Base-by-base conservation (phyloP, 106 monocot genomes). In the Cymbidium sinense region DNA sequence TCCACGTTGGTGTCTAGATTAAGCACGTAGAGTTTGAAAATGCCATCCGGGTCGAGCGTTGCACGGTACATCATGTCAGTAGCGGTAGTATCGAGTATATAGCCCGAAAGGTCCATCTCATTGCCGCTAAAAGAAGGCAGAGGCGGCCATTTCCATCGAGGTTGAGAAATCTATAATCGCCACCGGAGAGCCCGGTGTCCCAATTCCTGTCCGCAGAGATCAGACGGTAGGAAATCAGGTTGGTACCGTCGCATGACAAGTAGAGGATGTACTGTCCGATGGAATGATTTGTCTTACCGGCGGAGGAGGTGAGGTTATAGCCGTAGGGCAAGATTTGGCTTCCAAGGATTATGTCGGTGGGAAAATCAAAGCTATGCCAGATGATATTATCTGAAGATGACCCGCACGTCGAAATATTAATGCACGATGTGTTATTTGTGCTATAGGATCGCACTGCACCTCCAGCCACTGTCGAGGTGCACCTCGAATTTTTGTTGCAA, bases 331-430 rank as follows among this genome's bases (percentile, higher is more conserved):
- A 28, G 1, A 58, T 39, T 36, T 88, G 85, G 23, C 33, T 51
- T 10, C 85, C 85, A 6, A 88, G 43, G 30, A 88, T 64, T 1
- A 85, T 88, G 41, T 88, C 88, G 3, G 85, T 78, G 0, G 82
- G 82, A 4, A 1, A 3, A 30, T 39, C 50, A 54, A 83, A 81
- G 37, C 83, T 83, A 25, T 74, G 78, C 83, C 79, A 80, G 1
- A 29, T 9, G 33, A 15, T 0, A 7, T 8, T 50, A 13, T 12
- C 12, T 19, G 51, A 51, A 51, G 51, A 61, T 37, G 28, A 3
- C 8, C 12, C 13, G 51, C 51, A 51, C 18, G 2, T 51, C 51
- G 51, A 12, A 54, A 0, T 0, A n/a, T n/a, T n/a, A n/a, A n/a
- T n/a, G n/a, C n/a, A n/a, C n/a, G n/a, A n/a, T n/a, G n/a, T n/a